Evolutionary conservation across 2,329 filamentous ascomycete species (phyloP).

Genomic region (Coniosporium tulheliwenetii): DNA sequence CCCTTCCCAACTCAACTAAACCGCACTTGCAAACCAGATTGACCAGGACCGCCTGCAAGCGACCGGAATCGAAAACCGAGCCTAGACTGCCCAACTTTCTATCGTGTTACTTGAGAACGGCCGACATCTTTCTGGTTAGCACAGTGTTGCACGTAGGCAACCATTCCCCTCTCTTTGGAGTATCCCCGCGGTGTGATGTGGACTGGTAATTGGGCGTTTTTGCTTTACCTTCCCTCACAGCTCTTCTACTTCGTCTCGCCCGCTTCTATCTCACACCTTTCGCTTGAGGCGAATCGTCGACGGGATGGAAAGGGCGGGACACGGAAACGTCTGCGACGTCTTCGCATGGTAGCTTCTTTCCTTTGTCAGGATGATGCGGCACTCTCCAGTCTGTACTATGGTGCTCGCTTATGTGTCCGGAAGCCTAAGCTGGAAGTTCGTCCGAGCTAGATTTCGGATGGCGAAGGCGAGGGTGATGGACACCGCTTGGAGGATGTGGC

Average conservation of each 20-base stretch:
- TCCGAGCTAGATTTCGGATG: background rate
- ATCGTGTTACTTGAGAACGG: too few species aligned
- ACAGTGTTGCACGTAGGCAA: too few species aligned
- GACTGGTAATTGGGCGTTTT: too few species aligned
- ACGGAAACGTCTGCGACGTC: slow-evolving; percentile 5
- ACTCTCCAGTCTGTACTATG: slow-evolving; percentile 1
- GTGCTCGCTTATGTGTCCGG: slow-evolving; percentile 1
- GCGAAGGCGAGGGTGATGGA: background rate
- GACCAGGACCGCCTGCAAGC: background rate
- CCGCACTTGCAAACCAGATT: slow-evolving; percentile 2
- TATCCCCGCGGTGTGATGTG: too few species aligned
- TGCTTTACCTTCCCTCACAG: too few species aligned
- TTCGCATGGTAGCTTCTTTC: slow-evolving; percentile 6
- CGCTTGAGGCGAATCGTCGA: too few species aligned
- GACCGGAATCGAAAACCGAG: too few species aligned
- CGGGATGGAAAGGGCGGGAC: background rate
- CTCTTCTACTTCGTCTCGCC: too few species aligned
- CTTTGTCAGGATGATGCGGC: slow-evolving; percentile 1
- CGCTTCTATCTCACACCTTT: too few species aligned
- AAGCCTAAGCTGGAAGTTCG: background rate
- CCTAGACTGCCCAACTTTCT: too few species aligned
- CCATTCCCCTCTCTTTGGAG: too few species aligned
- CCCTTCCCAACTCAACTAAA: background rate
- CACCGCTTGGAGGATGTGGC: background rate
- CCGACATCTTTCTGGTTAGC: too few species aligned